Conservation (phyloP, 768 basidiomycete species). For the Boletus reticuloceps region DNA sequence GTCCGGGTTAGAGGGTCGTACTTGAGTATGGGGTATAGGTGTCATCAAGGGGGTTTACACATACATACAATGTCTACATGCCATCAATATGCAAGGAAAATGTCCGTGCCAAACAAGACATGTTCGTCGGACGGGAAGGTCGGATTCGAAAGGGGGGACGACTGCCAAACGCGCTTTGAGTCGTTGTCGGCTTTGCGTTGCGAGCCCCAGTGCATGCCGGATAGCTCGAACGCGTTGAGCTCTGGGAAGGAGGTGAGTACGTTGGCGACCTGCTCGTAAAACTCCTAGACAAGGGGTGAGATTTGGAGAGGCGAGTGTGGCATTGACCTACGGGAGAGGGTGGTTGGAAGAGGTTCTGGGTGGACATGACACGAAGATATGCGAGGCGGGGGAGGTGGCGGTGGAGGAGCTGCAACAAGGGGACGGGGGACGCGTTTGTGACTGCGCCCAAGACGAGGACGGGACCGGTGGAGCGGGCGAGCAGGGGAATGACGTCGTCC, state of each 20-base stretch:
- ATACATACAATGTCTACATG: conserved; percentile 16
- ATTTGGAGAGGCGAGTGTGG: background rate
- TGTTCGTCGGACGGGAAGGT: conserved; percentile 30
- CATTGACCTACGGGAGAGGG: conserved; percentile 43
- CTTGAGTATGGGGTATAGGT: conserved; percentile 16
- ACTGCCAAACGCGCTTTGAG: conserved; percentile 51
- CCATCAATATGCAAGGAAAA: conserved; percentile 30
- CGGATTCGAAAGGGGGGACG: conserved; percentile 40
- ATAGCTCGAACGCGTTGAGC: conserved; percentile 68
- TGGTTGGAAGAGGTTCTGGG: conserved; percentile 46
- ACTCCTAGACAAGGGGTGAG: conserved; percentile 42
- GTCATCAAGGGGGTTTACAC: conserved; percentile 4
- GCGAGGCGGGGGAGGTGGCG: conserved; percentile 56
- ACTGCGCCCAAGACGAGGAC: conserved; percentile 58
- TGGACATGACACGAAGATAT: conserved; percentile 65
- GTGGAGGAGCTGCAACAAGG: conserved; percentile 56
- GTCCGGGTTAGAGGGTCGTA: conserved; percentile 15
- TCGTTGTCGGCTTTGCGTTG: conserved; percentile 43
- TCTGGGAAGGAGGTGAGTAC: conserved; percentile 57
- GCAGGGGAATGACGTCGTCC: conserved; percentile 50
- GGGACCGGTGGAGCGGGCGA: conserved; percentile 48
- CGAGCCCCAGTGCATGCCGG: conserved; percentile 73
- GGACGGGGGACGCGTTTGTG: conserved; percentile 54
- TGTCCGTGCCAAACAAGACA: conserved; percentile 28
- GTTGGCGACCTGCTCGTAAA: conserved; percentile 59